Evolutionary conservation across 108 stramenopile genomes (phyloP), one percentile per base, ranked within the genome.

Genomic region (Skeletonema grethae): DNA sequence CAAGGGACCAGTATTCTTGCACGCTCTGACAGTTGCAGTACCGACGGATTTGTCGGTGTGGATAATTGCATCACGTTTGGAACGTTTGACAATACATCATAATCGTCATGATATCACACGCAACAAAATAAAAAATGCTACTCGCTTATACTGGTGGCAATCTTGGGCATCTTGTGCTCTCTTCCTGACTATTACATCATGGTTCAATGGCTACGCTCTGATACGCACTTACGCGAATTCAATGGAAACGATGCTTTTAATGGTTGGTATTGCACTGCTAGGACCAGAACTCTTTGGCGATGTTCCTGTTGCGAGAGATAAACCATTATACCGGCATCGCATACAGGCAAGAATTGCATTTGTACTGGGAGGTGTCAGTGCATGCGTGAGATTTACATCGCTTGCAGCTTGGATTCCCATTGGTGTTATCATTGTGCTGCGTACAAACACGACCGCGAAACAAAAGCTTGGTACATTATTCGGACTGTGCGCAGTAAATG

Each of bases 181-280:
- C 13, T 31, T 65, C n/a, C 65, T 64, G 5, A 70, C 79, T 31
- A 8, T 83, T 0, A 73, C 70, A 58, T 89, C 89, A 5, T 93
- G 94, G 94, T 93, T 95, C 65, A 71, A 88, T 75, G 94, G 85
- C 55, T 95, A 90, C 65, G 84, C 91, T 7, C 69, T 95, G 64
- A 67, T 90, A 24, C 75, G 94, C 46, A 95, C 90, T 8, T 93
- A 91, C 70, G 84, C 88, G 72, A 95, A 95, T 73, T 87, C 87
- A 5, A 66, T 90, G 7, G 92, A 93, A 77, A 80, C 91, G 35
- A 36, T 72, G 56, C 67, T 87, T 41, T 46, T 95, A 36, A 46
- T 67, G 6, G 41, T 86, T 0, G 82, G 86, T 6, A 65, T 92
- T 28, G 85, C 80, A 2, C 67, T 95, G 50, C 69, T 91, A 45